phyloP scores from a whole-genome alignment of 768 basidiomycete species.

The Daedaleopsis sinensis region DNA sequence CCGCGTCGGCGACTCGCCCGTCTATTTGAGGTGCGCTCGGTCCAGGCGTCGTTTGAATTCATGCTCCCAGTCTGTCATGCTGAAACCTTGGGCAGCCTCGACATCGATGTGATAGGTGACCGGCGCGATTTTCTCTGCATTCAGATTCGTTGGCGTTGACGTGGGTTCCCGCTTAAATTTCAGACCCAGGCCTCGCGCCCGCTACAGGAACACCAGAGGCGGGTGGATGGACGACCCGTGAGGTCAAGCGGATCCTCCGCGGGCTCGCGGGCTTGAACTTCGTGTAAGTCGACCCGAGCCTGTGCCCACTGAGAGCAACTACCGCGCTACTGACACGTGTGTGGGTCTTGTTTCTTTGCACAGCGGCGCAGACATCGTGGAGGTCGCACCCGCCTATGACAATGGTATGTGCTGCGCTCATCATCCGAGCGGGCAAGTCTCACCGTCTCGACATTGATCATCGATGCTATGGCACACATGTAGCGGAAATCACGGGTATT shows the following conservation, averaged over 20 bases:
- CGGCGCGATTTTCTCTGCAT: neutral
- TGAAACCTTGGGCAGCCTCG: slow-evolving; percentile 48
- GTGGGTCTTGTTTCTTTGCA: neutral
- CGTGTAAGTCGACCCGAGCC: slow-evolving; percentile 54
- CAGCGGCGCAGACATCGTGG: slow-evolving; percentile 74
- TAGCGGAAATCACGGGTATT: slow-evolving; percentile 69
- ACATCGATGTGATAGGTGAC: slow-evolving; percentile 82
- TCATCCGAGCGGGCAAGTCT: neutral
- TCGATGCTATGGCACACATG: neutral
- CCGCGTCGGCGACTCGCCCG: slow-evolving; percentile 73
- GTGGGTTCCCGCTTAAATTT: neutral
- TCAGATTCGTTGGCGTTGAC: neutral
- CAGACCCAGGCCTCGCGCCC: slow-evolving; percentile 80
- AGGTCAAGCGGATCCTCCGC: slow-evolving; percentile 79
- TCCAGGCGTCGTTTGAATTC: slow-evolving; percentile 34
- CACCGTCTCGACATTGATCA: neutral
- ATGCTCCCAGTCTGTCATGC: neutral
- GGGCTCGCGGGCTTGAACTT: slow-evolving; percentile 81
- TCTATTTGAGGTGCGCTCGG: slow-evolving; percentile 65
- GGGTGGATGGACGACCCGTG: slow-evolving; percentile 84
- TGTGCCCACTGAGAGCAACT: neutral
- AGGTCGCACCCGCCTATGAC: slow-evolving; percentile 77
- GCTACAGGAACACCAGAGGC: slow-evolving; percentile 85
- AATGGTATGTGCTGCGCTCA: slow-evolving; percentile 46
- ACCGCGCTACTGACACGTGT: neutral